Evolutionary conservation across 2,329 filamentous ascomycete species (phyloP).

Genomic region (Monosporascus sp.): DNA sequence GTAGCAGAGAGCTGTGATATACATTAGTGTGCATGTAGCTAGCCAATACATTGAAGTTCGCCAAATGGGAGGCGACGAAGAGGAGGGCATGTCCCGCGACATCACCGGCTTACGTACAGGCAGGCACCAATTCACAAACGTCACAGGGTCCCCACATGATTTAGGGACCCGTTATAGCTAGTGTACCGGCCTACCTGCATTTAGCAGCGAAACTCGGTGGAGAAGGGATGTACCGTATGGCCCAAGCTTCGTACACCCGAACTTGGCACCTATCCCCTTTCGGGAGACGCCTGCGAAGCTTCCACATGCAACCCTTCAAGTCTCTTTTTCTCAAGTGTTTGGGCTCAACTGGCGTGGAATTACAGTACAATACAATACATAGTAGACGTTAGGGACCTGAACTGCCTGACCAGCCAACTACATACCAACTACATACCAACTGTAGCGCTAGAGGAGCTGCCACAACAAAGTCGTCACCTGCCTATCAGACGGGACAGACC

Average conservation of each 20-base stretch:
- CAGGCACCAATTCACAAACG: conserved; percentile 29
- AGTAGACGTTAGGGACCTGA: background rate
- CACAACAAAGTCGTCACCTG: no score
- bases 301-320: no score
- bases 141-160: conserved; percentile 15
- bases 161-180: background rate
- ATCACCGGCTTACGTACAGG: background rate
- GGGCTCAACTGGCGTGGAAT: background rate
- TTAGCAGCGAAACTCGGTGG: background rate
- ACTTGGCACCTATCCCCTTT: background rate
- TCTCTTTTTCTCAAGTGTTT: no score
- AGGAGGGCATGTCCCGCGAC: background rate
- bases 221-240: conserved; percentile 2
- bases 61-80: no score
- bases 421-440: no score
- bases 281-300: background rate
- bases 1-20: no score
- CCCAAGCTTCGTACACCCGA: conserved; percentile 2
- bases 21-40: background rate
- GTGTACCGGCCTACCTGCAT: background rate
- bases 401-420: no score
- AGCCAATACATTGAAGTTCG: background rate
- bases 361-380: no score
- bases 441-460: background rate
- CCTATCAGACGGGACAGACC: no score